Base-by-base conservation (phyloP, 129 eudicot genomes). In the carrot (Daucus carota) region DNA sequence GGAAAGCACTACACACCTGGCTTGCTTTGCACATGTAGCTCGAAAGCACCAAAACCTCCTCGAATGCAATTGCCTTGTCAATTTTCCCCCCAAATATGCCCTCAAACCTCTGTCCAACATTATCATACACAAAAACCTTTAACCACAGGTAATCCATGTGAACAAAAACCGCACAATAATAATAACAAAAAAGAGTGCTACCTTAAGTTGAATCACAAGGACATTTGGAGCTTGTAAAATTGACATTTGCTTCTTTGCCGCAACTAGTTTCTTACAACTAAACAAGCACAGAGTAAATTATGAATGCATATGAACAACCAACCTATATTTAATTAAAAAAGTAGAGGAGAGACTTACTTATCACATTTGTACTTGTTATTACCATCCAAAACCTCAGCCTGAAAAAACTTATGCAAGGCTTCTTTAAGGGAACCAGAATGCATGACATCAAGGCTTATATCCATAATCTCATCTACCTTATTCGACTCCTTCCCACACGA, bases 391-490 rank as follows among this genome's bases (percentile, higher is more conserved):
- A 79, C 73, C 88, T 91, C 99, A 28, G 96, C 83, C 79, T 94
- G 90, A 75, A 94, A 94, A 86, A 91, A 94, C 47, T 83, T 94
- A 83, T 82, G 96, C 80, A 94, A 79, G 65, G 97, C 88, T 62
- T 91, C 96, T 80, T 80, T 89, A 2, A 94, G 86, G 22, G 99
- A 91, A 46, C 78, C 77, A 77, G 83, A 85, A 76, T 86, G 83
- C 80, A 90, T 74, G 24, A 94, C 83, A 77, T 91, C 99, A 70
- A 94, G 84, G 57, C 96, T 89, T 29, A 94, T 84, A 86, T 94
- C 99, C 99, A 94, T 94, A n/a, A 94, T 94, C 82, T 94, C 97
- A 77, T 94, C 99, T 40, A 91, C 89, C 90, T 94, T 94, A 82
- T 91, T 94, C 11, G 99, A 94, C 80, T 91, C 97, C n/a, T 87